Percentiles rank a stretch among this genome's conserved stretches.
phyloP scores from a whole-genome alignment of 2,329 filamentous ascomycete genomes.

The Boeremia lycopersici region DNA sequence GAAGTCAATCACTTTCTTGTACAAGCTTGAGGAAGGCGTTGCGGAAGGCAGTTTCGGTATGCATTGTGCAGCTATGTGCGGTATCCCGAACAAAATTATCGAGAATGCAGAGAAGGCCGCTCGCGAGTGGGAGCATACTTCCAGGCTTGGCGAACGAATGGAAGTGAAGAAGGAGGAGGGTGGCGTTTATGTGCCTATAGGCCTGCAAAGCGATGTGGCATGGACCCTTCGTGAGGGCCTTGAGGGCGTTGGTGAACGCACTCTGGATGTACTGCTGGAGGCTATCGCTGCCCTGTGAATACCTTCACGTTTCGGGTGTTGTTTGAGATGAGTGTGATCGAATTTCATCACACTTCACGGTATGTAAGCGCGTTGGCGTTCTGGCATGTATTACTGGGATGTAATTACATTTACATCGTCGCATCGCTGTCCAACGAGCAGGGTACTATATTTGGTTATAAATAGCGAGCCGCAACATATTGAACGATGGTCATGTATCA shows the following conservation, averaged over 20 bases:
- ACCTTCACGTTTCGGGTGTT: not conserved
- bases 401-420: not conserved
- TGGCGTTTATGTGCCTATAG: slow-evolving; percentile 81
- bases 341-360: not conserved
- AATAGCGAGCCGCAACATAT: not conserved
- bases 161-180: slow-evolving; percentile 73
- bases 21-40: slow-evolving; percentile 90
- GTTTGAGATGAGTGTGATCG: not conserved
- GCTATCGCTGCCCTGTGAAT: slow-evolving; percentile 61
- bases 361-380: not conserved
- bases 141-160: slow-evolving; percentile 83
- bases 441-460: not conserved
- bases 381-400: not conserved
- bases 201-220: slow-evolving; percentile 85
- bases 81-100: slow-evolving; percentile 82
- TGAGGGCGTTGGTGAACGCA: slow-evolving; percentile 54
- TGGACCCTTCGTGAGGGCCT: slow-evolving; percentile 69
- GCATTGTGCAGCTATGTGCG: slow-evolving; percentile 99
- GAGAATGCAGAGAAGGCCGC: slow-evolving; percentile 87
- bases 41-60: slow-evolving; percentile 98
- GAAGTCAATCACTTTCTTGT: slow-evolving; percentile 92
- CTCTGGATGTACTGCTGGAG: slow-evolving; percentile 62
- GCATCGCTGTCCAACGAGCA: not conserved
- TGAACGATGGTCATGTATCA: not conserved
- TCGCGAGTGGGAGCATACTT: slow-evolving; percentile 93